Evolutionary conservation across 768 basidiomycete genomes (phyloP).

Genomic region (Lentinula aciculospora): DNA sequence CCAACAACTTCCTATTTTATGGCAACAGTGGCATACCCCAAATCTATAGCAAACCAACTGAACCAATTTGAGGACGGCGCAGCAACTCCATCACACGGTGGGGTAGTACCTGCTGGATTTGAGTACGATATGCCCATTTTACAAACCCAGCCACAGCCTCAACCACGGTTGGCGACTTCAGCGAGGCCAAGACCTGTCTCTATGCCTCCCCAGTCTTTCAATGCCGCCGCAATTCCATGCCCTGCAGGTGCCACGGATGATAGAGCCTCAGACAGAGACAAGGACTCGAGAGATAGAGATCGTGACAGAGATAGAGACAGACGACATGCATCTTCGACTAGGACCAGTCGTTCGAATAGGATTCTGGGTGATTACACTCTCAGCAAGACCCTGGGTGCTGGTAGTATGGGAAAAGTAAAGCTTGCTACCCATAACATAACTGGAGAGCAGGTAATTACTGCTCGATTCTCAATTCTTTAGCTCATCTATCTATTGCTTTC

Average conservation of each 20-base stretch:
- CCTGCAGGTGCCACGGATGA: slow-evolving; percentile 25
- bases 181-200: slow-evolving; percentile 61
- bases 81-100: slow-evolving; percentile 47
- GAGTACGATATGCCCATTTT: slow-evolving; percentile 61
- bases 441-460: slow-evolving; percentile 77
- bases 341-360: slow-evolving; percentile 40
- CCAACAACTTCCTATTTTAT: slow-evolving; percentile 15
- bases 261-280: slow-evolving; percentile 13
- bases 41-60: slow-evolving; percentile 39
- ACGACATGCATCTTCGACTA: slow-evolving; percentile 8
- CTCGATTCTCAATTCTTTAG: slow-evolving; percentile 9
- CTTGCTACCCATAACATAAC: slow-evolving; percentile 84
- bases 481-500: slow-evolving; percentile 3
- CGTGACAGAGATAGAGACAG: slow-evolving; percentile 21
- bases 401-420: slow-evolving; percentile 99
- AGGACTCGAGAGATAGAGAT: slow-evolving; percentile 19
- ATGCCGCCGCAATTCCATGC: slow-evolving; percentile 11
- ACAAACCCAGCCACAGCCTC: slow-evolving; percentile 25
- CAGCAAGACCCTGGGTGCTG: slow-evolving; percentile 94
- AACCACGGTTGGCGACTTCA: slow-evolving; percentile 23
- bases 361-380: slow-evolving; percentile 93
- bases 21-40: slow-evolving; percentile 38
- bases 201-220: slow-evolving; percentile 63
- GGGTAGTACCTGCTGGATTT: slow-evolving; percentile 47
- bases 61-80: slow-evolving; percentile 46